Evolutionary conservation across 208 protist species (phyloP).

Genomic region (Zelonia costaricensis): DNA sequence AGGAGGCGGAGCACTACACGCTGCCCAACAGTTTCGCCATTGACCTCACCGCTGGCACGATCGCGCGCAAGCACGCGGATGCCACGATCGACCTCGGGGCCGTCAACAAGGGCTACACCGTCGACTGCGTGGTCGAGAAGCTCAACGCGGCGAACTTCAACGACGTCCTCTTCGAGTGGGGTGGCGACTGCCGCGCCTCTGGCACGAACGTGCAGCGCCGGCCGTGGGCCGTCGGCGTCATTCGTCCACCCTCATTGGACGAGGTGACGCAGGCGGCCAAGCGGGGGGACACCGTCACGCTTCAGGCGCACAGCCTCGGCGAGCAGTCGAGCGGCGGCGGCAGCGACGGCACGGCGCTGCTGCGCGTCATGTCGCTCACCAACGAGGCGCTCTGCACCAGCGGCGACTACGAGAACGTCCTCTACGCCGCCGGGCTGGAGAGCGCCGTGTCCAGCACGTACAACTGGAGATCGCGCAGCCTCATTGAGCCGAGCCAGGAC

Average conservation of each 20-base stretch:
- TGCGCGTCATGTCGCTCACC: slow-evolving; percentile 55
- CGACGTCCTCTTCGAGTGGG: slow-evolving; percentile 64
- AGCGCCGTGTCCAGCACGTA: slow-evolving; percentile 48
- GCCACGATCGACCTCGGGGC: slow-evolving; percentile 57
- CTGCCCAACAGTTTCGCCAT: slow-evolving; percentile 46
- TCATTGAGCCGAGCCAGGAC: slow-evolving; percentile 31
- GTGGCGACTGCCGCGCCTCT: slow-evolving; percentile 45
- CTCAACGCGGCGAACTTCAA: slow-evolving; percentile 32
- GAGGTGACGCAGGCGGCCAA: slow-evolving; percentile 29
- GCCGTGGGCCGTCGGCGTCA: slow-evolving; percentile 56
- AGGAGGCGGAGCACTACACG: slow-evolving; percentile 25
- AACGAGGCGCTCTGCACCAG: slow-evolving; percentile 67
- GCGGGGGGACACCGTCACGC: slow-evolving; percentile 26
- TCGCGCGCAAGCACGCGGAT: slow-evolving; percentile 45
- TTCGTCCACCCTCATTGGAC: slow-evolving; percentile 44
- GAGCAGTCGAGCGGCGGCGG: slow-evolving; percentile 35
- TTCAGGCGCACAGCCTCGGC: slow-evolving; percentile 58
- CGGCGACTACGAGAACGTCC: slow-evolving; percentile 69
- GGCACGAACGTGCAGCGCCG: slow-evolving; percentile 40
- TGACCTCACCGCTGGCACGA: slow-evolving; percentile 38
- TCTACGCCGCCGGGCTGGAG: slow-evolving; percentile 21
- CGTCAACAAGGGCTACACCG: slow-evolving; percentile 63
- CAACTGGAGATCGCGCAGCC: slow-evolving; percentile 34
- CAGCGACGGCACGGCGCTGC: slow-evolving; percentile 12
- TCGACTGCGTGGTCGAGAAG: slow-evolving; percentile 57